Evolutionary conservation across 768 basidiomycete genomes (phyloP), one percentile per base, ranked within the genome.

Genomic region (Auricularia sp.): DNA sequence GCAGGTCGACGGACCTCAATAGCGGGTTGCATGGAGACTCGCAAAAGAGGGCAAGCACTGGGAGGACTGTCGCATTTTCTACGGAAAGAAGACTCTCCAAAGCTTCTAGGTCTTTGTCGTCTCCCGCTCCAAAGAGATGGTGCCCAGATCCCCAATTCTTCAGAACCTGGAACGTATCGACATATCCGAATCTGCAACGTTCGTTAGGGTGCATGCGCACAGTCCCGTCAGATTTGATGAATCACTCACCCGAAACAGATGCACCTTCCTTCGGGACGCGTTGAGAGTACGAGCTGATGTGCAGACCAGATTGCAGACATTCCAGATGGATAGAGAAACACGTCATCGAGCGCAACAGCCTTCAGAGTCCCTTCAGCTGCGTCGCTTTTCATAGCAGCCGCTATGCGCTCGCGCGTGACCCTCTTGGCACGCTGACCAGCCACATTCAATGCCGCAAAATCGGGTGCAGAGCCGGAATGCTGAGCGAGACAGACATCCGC

Each of bases 11-110:
- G 54, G 78, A 77, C 14, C 79, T 73, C 4, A 84, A 73, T n/a
- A 83, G 75, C 2, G 83, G 83, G 69, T 84, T 84, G 1, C 79
- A 79, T 0, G 83, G 81, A 73, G 81, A 80, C 68, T 84, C 83
- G 71, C 79, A 79, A 70, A 78, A 82, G 36, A 84, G 73, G 0
- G 81, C 77, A 4, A 80, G 70, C 65, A 82, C 73, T 2, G 76
- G 76, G 3, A 74, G 72, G 13, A 70, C 66, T 18, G 71, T 62
- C 33, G 68, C 61, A 6, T 56, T 51, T 10, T 36, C 29, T 10
- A 18, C 39, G 37, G 70, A 63, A 34, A 80, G 74, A 21, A 80
- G 66, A 0, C 70, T 65, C 45, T 77, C 75, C 1, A 83, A 72
- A 14, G 71, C 72, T 24, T 70, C 66, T 0, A 71, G 10, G 29